Evolutionary conservation across 2,329 filamentous ascomycete species (phyloP).

Genomic region (Fusarium fracticaudum): DNA sequence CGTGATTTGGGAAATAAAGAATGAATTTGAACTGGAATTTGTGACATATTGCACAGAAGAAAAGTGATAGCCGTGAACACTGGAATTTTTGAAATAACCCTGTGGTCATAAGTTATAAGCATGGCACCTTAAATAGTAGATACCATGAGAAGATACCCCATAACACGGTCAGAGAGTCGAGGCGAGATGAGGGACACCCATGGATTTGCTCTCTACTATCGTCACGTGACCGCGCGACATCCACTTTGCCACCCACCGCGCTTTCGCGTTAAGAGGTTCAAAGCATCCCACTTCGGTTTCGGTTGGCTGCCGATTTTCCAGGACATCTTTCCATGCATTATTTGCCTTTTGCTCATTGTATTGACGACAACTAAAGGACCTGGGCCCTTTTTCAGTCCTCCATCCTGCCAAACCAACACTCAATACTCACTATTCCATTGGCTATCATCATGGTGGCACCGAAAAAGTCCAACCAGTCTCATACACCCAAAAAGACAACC

Average conservation of each 20-base stretch:
- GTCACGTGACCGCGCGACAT: conserved; percentile 48
- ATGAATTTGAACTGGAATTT: background rate
- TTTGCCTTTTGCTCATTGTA: background rate
- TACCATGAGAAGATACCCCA: too few species aligned
- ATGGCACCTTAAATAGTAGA: too few species aligned
- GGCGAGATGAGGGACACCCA: background rate
- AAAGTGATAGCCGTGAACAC: background rate
- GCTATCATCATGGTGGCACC: conserved; percentile 47
- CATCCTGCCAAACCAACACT: background rate
- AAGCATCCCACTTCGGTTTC: conserved; percentile 29
- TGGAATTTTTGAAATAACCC: background rate
- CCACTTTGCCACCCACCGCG: conserved; percentile 29
- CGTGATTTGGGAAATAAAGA: background rate
- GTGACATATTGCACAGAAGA: background rate
- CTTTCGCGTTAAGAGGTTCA: conserved; percentile 30
- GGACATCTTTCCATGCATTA: background rate
- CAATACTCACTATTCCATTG: background rate
- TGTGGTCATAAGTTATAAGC: background rate
- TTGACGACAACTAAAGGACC: background rate
- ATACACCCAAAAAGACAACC: conserved; percentile 47
- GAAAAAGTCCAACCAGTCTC: conserved; percentile 46
- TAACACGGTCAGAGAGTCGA: background rate
- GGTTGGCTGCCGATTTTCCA: background rate
- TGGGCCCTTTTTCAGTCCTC: background rate
- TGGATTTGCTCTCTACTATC: background rate